phyloP scores from a whole-genome alignment of 768 basidiomycete genomes.

The Leccinum rimulosum region DNA sequence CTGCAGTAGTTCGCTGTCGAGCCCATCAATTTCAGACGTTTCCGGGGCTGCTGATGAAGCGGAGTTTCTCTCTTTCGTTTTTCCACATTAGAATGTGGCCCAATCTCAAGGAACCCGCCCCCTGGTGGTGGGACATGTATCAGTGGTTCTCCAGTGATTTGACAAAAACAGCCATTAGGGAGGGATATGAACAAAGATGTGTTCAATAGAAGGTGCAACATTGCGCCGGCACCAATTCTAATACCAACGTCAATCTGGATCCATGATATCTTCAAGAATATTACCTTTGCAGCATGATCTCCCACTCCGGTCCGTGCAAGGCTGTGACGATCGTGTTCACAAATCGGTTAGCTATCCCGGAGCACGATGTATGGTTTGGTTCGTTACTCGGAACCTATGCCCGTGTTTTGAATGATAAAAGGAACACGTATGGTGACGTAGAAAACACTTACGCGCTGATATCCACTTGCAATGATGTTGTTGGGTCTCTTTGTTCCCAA shows the following conservation, averaged over 20 bases:
- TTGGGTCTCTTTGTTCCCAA: slow-evolving; percentile 36
- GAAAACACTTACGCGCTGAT: slow-evolving; percentile 47
- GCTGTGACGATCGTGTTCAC: slow-evolving; percentile 75
- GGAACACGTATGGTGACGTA: too few species aligned
- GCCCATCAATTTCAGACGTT: slow-evolving; percentile 24
- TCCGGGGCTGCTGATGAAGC: slow-evolving; percentile 20
- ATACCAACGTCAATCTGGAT: neutral
- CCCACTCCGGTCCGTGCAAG: slow-evolving; percentile 69
- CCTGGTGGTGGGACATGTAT: slow-evolving; percentile 36
- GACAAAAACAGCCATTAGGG: slow-evolving; percentile 84
- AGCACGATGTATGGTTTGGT: slow-evolving; percentile 38
- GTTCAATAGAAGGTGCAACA: slow-evolving; percentile 75
- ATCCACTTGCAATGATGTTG: slow-evolving; percentile 68
- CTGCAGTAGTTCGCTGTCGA: slow-evolving; percentile 1
- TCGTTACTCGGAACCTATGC: slow-evolving; percentile 30
- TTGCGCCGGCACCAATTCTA: slow-evolving; percentile 75
- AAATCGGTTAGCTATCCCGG: slow-evolving; percentile 55
- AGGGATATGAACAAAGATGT: slow-evolving; percentile 74
- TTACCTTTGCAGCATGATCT: slow-evolving; percentile 58
- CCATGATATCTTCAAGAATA: neutral
- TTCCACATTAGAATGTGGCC: slow-evolving; percentile 9
- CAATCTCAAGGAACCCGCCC: slow-evolving; percentile 11
- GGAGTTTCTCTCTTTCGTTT: slow-evolving; percentile 21
- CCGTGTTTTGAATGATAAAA: neutral
- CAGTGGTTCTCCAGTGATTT: slow-evolving; percentile 74